These are phyloP conservation scores for Pichia sp. DNA, from an alignment of 1,139 yeast genomes.

Conservation along the genomic window DNA sequence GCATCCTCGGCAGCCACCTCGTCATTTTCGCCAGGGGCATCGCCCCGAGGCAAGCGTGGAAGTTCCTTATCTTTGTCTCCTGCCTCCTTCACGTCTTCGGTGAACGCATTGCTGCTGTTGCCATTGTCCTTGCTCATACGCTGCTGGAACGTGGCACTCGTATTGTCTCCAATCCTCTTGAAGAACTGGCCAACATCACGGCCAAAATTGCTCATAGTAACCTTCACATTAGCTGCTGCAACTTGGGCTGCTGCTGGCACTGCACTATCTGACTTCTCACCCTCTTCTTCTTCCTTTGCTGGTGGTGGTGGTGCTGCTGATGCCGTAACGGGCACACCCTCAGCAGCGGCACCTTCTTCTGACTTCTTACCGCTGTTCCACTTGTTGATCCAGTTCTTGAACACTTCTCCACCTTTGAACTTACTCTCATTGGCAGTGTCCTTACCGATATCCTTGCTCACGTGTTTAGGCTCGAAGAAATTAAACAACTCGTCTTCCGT, in stretches of 20 bases:
- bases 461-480: slow-evolving; percentile 77
- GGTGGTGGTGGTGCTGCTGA: too few species aligned
- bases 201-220: slow-evolving; percentile 1
- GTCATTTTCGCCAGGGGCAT: too few species aligned
- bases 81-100: not conserved
- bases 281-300: not conserved
- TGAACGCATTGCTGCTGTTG: too few species aligned
- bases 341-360: not conserved
- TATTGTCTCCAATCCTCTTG: slow-evolving; percentile 4
- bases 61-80: too few species aligned
- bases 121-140: not conserved
- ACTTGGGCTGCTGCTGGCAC: too few species aligned
- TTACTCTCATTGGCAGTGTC: not conserved
- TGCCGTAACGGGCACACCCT: too few species aligned
- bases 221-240: not conserved
- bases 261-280: too few species aligned
- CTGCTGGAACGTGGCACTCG: not conserved
- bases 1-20: not conserved
- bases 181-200: slow-evolving; percentile 11
- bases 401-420: slow-evolving; percentile 4
- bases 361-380: not conserved
- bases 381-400: slow-evolving; percentile 16
- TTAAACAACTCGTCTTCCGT: slow-evolving; percentile 93
- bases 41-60: too few species aligned
- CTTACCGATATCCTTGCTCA: slow-evolving; percentile 16